phyloP scores from a whole-genome alignment of 2,329 filamentous ascomycete species.

The Balansia obtecta region DNA sequence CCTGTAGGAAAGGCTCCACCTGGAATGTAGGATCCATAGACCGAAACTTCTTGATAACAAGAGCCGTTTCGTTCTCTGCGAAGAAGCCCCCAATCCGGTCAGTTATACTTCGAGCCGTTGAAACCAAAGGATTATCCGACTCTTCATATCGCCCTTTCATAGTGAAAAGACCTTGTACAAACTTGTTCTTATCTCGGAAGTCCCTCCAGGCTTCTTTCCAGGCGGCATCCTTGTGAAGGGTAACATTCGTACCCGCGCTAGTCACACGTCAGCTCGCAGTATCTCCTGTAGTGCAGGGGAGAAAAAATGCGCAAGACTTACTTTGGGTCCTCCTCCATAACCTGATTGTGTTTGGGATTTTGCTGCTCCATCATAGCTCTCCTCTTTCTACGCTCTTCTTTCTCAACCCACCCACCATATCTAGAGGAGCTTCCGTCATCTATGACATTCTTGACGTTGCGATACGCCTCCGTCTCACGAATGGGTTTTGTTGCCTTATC shows the following conservation, averaged over 20 bases:
- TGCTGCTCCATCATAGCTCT: conserved; percentile 63
- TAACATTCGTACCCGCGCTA: conserved; percentile 88
- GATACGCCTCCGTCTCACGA: conserved; percentile 87
- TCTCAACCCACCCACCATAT: conserved; percentile 94
- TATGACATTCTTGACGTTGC: conserved; percentile 88
- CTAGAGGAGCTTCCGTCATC: conserved; percentile 93
- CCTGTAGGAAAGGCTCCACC: conserved; percentile 84
- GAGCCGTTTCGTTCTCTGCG: conserved; percentile 93
- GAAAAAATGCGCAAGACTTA: conserved; percentile 40
- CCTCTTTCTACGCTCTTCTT: conserved; percentile 77
- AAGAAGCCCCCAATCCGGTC: conserved; percentile 93
- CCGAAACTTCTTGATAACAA: conserved; percentile 96
- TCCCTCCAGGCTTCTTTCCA: conserved; percentile 99
- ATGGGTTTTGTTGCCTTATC: conserved; percentile 94
- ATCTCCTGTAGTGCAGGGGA: neutral
- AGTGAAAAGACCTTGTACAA: conserved; percentile 79
- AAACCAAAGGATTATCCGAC: conserved; percentile 91
- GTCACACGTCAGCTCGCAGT: conserved; percentile 1
- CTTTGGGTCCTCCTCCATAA: conserved; percentile 75
- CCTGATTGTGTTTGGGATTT: conserved; percentile 38
- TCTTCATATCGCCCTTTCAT: conserved; percentile 85
- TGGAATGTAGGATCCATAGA: conserved; percentile 93
- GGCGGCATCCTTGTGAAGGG: conserved; percentile 88
- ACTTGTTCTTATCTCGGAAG: conserved; percentile 78
- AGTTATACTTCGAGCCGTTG: conserved; percentile 84